Evolutionary conservation across 73 alveolate genomes (phyloP).

Genomic region (Paramecium primaurelia): DNA sequence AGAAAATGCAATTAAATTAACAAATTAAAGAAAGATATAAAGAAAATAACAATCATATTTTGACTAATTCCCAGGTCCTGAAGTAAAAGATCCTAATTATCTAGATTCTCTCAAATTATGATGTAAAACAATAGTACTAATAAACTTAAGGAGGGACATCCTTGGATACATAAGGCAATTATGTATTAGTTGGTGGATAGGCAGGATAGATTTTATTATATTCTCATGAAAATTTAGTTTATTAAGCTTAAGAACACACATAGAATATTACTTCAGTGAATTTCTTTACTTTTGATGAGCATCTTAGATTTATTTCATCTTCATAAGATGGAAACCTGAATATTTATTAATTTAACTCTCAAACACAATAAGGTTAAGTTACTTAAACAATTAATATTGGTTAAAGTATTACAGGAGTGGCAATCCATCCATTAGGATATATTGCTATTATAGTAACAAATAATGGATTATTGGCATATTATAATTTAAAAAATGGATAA

Average conservation of each 20-base stretch:
- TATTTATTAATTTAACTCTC: neutral
- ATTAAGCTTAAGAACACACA: neutral
- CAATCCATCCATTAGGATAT: constrained; percentile 51
- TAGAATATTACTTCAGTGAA: neutral
- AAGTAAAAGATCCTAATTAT: neutral
- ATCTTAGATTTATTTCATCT: constrained; percentile 31
- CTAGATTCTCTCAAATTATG: constrained; percentile 43
- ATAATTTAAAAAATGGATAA: neutral
- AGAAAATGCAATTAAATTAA: constrained; percentile 35
- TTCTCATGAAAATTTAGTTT: neutral
- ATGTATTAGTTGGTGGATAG: constrained; percentile 43
- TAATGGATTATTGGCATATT: constrained; percentile 36
- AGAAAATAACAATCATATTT: constrained; percentile 23
- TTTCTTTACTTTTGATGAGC: constrained; percentile 28
- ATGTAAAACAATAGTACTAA: neutral
- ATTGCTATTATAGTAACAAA: neutral
- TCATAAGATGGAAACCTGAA: constrained; percentile 41
- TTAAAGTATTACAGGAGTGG: neutral
- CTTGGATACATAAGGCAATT: neutral
- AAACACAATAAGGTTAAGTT: neutral
- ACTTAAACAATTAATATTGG: neutral
- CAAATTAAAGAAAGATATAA: constrained; percentile 8
- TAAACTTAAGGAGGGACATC: neutral
- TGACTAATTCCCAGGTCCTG: constrained; percentile 51
- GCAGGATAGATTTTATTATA: constrained; percentile 34